Percentiles rank a stretch among this genome's conserved stretches.
Conservation (phyloP, 176 grass and related monocot species). For the Ananas comosus region DNA sequence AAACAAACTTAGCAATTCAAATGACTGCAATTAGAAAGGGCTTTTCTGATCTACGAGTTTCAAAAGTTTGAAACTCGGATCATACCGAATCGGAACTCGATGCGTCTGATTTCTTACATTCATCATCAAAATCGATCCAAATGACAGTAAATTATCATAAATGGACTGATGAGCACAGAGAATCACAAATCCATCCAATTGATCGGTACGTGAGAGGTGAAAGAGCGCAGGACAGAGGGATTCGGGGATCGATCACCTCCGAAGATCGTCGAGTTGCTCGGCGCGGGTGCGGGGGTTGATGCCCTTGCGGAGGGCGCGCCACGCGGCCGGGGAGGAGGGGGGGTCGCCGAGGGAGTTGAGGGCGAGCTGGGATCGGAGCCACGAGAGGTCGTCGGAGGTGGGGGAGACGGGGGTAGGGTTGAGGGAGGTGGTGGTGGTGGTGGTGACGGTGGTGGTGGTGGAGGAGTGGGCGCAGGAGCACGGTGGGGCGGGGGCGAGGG, state of each 20-base stretch:
- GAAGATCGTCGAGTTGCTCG: constrained; percentile 72
- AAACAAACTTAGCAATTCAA: too few species aligned
- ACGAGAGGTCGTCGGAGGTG: constrained; percentile 48
- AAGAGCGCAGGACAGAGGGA: background rate
- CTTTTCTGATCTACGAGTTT: too few species aligned
- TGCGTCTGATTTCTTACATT: too few species aligned
- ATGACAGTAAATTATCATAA: too few species aligned
- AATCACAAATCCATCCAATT: too few species aligned
- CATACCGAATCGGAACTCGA: too few species aligned
- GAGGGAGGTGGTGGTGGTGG: constrained; percentile 24
- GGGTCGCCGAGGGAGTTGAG: constrained; percentile 49
- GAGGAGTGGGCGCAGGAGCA: constrained; percentile 36
- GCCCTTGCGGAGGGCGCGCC: constrained; percentile 78
- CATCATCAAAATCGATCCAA: too few species aligned
- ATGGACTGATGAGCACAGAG: too few species aligned
- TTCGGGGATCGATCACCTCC: constrained; percentile 30
- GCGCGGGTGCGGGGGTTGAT: constrained; percentile 88
- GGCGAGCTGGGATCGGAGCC: constrained; percentile 58
- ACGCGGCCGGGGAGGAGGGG: constrained; percentile 29
- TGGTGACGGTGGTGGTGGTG: constrained; percentile 34
- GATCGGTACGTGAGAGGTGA: background rate
- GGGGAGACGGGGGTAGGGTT: constrained; percentile 34
- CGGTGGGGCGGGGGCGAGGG: constrained; percentile 18
- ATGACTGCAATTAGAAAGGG: too few species aligned
- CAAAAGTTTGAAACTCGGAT: too few species aligned